These are phyloP conservation scores for Crucibulum laeve DNA, from an alignment of 768 basidiomycete genomes.

Conservation along the genomic window DNA sequence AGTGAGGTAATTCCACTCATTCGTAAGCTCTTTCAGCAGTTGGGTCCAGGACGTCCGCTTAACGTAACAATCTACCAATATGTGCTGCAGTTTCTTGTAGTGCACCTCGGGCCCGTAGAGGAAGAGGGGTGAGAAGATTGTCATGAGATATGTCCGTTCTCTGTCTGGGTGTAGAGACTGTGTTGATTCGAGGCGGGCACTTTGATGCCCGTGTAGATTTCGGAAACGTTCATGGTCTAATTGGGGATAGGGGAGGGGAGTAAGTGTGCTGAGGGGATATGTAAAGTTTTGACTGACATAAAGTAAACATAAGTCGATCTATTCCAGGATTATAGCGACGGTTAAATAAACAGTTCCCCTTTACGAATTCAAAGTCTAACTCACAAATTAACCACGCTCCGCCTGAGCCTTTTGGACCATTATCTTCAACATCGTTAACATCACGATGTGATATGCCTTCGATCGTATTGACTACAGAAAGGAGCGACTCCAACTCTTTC, in stretches of 20 bases:
- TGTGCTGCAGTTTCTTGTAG: not conserved
- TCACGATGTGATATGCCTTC: not conserved
- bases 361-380: not conserved
- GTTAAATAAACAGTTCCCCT: not conserved
- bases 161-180: not conserved
- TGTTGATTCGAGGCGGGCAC: not conserved
- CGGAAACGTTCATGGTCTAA: not conserved
- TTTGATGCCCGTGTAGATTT: not conserved
- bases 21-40: no score
- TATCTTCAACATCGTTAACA: not conserved
- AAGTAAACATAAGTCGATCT: not conserved
- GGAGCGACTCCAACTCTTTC: not conserved
- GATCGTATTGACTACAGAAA: not conserved
- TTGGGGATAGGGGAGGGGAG: not conserved
- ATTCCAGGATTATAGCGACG: not conserved
- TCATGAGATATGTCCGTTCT: not conserved
- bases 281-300: not conserved
- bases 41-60: no score
- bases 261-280: not conserved
- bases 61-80: no score
- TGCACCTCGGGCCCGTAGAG: not conserved
- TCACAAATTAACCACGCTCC: not conserved
- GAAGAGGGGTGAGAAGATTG: not conserved
- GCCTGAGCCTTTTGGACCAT: not conserved
- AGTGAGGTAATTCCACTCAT: no score